Conservation (phyloP, 2,329 filamentous ascomycete species). For the Hymenoscyphus fraxineus region DNA sequence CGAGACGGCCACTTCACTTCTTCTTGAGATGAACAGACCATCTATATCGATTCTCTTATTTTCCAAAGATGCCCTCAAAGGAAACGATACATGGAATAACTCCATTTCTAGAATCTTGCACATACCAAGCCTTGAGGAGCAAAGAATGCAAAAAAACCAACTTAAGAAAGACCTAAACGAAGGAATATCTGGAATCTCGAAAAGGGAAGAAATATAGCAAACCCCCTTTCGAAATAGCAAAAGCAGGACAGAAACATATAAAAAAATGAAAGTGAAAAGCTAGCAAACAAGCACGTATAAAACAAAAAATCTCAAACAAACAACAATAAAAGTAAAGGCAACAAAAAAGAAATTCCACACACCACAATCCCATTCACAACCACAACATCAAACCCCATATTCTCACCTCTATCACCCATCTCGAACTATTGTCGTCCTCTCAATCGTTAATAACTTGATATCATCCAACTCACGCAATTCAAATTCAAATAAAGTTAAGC, state of each 20-base stretch:
- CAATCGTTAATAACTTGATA: background rate
- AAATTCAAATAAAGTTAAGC: too few relatives aligned
- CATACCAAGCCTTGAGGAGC: background rate
- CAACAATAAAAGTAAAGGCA: background rate
- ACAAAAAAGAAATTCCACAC: conserved; percentile 12
- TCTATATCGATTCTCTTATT: background rate
- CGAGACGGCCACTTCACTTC: too few relatives aligned
- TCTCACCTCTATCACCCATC: conserved; percentile 5
- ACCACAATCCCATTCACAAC: conserved; percentile 42
- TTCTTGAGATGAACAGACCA: too few relatives aligned
- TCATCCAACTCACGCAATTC: background rate
- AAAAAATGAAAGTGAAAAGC: background rate
- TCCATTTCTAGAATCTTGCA: background rate
- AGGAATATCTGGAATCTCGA: background rate
- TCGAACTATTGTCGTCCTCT: background rate
- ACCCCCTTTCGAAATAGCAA: background rate
- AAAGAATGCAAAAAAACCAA: background rate
- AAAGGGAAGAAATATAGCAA: background rate
- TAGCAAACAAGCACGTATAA: background rate
- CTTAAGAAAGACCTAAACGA: background rate
- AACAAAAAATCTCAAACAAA: background rate
- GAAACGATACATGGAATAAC: background rate
- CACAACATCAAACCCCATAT: conserved; percentile 38
- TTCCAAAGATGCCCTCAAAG: background rate
- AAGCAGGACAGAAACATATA: background rate